Evolutionary conservation across 257 asterid species (phyloP).

Genomic region (Solanum appendiculatum): DNA sequence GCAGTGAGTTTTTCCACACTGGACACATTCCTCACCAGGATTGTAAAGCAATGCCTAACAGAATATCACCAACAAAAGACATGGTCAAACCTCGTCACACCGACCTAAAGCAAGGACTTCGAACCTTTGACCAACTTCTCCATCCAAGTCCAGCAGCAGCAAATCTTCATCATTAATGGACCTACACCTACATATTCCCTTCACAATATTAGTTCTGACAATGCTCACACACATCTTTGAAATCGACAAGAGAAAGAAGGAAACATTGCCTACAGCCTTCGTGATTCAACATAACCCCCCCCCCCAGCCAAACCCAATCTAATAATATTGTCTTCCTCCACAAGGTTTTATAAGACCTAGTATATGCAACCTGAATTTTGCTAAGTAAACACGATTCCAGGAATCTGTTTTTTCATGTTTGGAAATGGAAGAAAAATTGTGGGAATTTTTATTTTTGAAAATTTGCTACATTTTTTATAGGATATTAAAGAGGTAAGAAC

Average conservation of each 20-base stretch:
- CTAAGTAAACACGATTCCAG: neutral
- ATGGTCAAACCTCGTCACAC: neutral
- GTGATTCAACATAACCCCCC: neutral
- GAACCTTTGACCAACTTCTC: neutral
- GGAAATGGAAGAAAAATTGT: neutral
- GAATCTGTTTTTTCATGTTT: neutral
- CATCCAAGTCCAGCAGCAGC: neutral
- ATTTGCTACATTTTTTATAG: neutral
- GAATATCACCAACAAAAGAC: neutral
- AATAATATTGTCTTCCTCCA: neutral
- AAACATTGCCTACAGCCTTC: neutral
- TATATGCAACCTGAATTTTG: neutral
- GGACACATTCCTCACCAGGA: neutral
- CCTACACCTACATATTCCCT: slow-evolving; percentile 1
- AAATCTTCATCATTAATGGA: neutral
- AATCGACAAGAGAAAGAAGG: neutral
- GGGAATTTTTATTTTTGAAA: neutral
- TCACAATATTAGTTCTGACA: neutral
- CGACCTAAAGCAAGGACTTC: neutral
- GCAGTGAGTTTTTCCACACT: neutral
- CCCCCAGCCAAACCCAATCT: neutral
- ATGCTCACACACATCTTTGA: neutral
- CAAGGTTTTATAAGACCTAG: neutral
- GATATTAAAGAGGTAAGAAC: neutral
- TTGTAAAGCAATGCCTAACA: neutral